Base-by-base conservation (phyloP, 768 basidiomycete species). In the Thelephora aurantiotincta region DNA sequence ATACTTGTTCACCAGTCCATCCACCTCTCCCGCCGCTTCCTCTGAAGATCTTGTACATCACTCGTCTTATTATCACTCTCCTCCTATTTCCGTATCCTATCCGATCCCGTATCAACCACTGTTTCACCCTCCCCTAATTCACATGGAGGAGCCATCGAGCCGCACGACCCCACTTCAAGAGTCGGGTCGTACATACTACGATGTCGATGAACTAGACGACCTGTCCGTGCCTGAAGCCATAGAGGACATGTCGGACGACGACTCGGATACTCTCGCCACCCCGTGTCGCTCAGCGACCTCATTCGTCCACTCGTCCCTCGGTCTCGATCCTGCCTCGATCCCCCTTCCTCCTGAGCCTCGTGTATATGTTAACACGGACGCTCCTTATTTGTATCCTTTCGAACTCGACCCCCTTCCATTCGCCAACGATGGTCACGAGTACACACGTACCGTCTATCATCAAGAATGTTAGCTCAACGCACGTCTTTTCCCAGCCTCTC, bases 191-290 rank as follows among this genome's bases (percentile, higher is more conserved):
- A 78, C 84, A 48, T 82, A 80, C 54, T 73, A 71, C 57, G 69
- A 77, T 50, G 58, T 61, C 55, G 75, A 81, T 63, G 78, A 82
- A 63, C 57, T 74, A 53, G 82, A 82, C 55, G 80, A 81, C 57
- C 69, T 78, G 30, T 67, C 80, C 23, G 75, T 86, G 37, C 84
- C 82, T 38, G 85, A 87, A 57, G 78, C 82, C 36, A 82, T 87
- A 70, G 84, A 87, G 61, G 85, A 88, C 63, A 75, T 73, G 34
- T 88, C 85, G 41, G 86, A 88, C 65, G 85, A 88, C 66, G 86
- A 87, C 68, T 85, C 84, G 13, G 85, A 88, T 55, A 65, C 73
- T 4, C 74, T 70, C 9, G 72, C 74, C 9, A 79, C 82, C 6
- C 82, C 80, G 43, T 79, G 75, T 43, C 69, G 72, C 54, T 69